Base-by-base conservation (phyloP, 805 yeast species). In the Cyberlindnera mycetangii region DNA sequence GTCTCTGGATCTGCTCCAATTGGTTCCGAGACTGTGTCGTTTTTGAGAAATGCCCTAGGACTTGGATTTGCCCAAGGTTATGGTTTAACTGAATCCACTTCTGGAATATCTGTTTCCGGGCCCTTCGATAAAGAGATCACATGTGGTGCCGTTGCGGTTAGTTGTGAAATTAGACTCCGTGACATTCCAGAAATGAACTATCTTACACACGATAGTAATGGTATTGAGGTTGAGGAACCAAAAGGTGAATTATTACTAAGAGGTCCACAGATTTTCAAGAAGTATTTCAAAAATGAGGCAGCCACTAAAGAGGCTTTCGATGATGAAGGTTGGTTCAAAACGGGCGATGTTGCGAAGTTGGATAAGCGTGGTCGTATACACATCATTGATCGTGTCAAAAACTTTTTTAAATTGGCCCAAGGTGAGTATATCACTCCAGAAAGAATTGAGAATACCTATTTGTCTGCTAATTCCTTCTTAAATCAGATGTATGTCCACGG, bases 361-460 rank as follows among this genome's bases (percentile, higher is more conserved):
- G 69, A 66, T 44, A 51, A 54, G 12, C 54, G 54, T 28, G 75
- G 77, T 19, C 51, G 58, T 14, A 60, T 65, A 41, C 64, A 54
- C 49, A 75, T 81, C 47, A 74, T 80, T 42, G 85, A 80, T 55
- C 69, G 88, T 40, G 79, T 78, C 38, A 82, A 82, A 67, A 84
- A 82, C 61, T 76, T 82, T 58, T 82, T 81, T 72, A 82, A 82
- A 69, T 61, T 73, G 37, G 67, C 74, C 14, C 78, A 73, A 54
- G 78, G 78, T 27, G 78, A 73, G 62, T 81, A 81, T 56, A 71
- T 81, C 39, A 78, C 85, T 3, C 85, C 85, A 8, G 88, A 81
- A 53, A 78, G 73, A 60, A 73, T 81, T 48, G 87, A 81, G 54
- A 78, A 76, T 55, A 64, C 65, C 10, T 80, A 81, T 57, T 61